Conservation (phyloP, 2,329 filamentous ascomycete species). For the Trichoderma breve region DNA sequence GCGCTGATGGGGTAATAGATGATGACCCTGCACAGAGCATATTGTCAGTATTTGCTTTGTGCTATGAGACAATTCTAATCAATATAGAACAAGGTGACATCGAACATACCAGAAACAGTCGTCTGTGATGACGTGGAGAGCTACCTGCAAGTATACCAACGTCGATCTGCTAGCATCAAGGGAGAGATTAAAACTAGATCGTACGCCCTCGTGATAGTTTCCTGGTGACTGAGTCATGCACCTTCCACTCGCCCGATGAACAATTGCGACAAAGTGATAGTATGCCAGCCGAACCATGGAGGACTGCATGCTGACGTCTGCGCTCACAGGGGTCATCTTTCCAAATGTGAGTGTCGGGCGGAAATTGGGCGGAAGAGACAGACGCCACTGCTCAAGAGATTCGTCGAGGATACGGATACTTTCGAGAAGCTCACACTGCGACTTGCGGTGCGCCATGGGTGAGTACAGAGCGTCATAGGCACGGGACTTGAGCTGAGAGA, state of each 20-base stretch:
- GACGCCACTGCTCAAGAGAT: neutral
- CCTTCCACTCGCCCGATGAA: neutral
- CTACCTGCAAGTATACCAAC: neutral
- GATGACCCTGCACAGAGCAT: neutral
- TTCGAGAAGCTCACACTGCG: neutral
- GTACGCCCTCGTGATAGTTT: neutral
- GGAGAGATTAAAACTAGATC: neutral
- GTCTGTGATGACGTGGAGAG: neutral
- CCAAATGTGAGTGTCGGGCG: neutral
- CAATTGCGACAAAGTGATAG: neutral
- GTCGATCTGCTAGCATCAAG: constrained; percentile 1
- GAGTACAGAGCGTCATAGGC: neutral
- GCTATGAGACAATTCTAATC: neutral
- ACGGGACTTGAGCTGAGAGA: neutral
- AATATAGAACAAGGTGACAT: neutral
- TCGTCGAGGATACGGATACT: neutral
- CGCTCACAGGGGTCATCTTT: neutral
- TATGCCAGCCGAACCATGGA: neutral
- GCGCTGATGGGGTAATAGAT: neutral
- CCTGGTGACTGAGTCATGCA: neutral
- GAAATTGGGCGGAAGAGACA: neutral
- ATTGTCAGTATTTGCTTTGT: neutral
- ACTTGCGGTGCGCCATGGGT: neutral
- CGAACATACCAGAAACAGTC: neutral
- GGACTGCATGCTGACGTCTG: neutral